Conservation (phyloP, 176 grass and related monocot genomes). For the Juncus effusus region DNA sequence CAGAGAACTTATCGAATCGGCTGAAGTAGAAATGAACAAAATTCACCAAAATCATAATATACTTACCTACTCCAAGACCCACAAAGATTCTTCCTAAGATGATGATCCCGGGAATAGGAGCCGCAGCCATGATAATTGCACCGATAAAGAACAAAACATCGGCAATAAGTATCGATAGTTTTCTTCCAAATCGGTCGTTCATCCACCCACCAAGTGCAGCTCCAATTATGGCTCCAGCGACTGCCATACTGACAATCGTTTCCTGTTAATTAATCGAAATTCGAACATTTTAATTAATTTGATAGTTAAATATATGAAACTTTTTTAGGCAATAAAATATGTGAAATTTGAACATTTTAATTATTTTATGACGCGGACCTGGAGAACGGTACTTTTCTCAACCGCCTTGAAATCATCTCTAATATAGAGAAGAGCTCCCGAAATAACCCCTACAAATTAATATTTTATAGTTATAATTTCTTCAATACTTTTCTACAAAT, state of each 20-base stretch:
- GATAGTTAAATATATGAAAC: background rate
- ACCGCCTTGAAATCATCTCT: too few species aligned
- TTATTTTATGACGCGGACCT: too few species aligned
- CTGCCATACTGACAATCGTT: slow-evolving; percentile 81
- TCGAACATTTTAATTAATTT: background rate
- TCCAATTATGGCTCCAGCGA: slow-evolving; percentile 77
- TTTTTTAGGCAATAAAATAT: too few species aligned
- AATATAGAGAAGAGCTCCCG: too few species aligned
- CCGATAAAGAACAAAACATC: slow-evolving; percentile 74
- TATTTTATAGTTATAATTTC: too few species aligned
- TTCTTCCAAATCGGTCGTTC: slow-evolving; percentile 61
- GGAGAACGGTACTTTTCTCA: too few species aligned
- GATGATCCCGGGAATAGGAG: slow-evolving; percentile 37
- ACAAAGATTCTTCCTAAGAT: slow-evolving; percentile 63
- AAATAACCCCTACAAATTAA: too few species aligned
- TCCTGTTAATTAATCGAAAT: slow-evolving; percentile 31
- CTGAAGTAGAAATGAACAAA: too few species aligned
- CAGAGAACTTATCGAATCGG: too few species aligned
- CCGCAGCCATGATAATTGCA: slow-evolving; percentile 63
- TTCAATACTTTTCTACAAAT: background rate
- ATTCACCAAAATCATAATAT: too few species aligned
- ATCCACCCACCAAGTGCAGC: slow-evolving; percentile 74
- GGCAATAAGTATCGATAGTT: slow-evolving; percentile 51
- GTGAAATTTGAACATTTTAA: too few species aligned
- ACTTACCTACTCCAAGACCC: slow-evolving; percentile 59